Base-by-base conservation (phyloP, 2,329 filamentous ascomycete species). In the Neonectria coccinea region DNA sequence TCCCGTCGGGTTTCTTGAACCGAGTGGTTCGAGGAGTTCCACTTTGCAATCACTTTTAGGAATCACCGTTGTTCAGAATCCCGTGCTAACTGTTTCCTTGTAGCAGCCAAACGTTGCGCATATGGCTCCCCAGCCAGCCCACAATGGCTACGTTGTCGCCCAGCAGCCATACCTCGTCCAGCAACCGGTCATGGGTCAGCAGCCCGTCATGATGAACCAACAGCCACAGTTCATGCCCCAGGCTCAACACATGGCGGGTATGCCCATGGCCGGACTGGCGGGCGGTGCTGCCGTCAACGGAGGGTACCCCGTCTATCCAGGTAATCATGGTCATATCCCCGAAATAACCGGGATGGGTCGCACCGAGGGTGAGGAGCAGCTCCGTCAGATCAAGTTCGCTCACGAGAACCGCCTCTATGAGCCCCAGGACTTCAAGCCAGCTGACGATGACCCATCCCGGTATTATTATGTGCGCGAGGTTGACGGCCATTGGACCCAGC, bases 371-470 rank as follows among this genome's bases (percentile, higher is more conserved):
- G 85, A 88, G 74, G 75, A 84, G 48, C 77, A 80, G 36, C 74
- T 82, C 20, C 81, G 84, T 62, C 83, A 85, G 73, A 75, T 82
- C 48, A 78, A 84, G 70, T 82, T 85, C 67, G 83, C 84, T n/a
- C 73, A 82, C 64, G 75, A 79, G 67, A 85, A 84, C 75, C 80
- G 81, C 69, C 78, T 85, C 68, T 82, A 84, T 68, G 83, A 87
- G 75, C 83, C 85, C 16, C 87, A 90, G 80, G 87, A 89, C 70
- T 88, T 89, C 74, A 87, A 88, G 77, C 88, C 88, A 2, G 82
- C 83, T 20, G 88, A 90, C 72, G 84, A 88, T 67, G 84, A 89
- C 76, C 84, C 85, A 42, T 82, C 81, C 48, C 86, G 87, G 66
- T 85, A 87, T 79, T 91, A 90, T 79, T 87, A 84, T 79, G 83